Evolutionary conservation across 148 eudicot genomes (phyloP).

Genomic region (Rheum nobile): DNA sequence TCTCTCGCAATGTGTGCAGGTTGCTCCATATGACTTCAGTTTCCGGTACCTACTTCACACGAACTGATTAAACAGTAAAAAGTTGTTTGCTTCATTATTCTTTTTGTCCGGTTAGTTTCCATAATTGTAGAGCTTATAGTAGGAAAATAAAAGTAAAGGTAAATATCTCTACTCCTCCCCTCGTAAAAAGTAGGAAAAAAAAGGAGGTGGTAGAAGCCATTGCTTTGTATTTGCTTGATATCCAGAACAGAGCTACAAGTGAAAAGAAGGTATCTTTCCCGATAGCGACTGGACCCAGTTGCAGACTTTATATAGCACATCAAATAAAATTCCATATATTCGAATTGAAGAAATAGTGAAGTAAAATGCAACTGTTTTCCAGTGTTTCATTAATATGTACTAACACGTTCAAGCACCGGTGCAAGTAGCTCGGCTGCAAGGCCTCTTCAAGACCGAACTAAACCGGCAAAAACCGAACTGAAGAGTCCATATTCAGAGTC

Average conservation of each 20-base stretch:
- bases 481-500: too few species aligned
- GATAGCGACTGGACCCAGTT: not conserved
- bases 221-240: not conserved
- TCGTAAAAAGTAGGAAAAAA: not conserved
- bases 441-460: too few species aligned
- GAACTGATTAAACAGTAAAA: not conserved
- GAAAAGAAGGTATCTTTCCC: not conserved
- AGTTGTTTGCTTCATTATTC: not conserved
- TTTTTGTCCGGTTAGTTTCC: not conserved
- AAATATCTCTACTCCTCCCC: not conserved
- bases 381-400: not conserved
- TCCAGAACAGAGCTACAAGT: not conserved
- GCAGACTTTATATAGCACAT: not conserved
- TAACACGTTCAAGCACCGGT: too few species aligned
- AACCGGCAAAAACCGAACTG: too few species aligned
- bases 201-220: not conserved
- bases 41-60: slow-evolving; percentile 72
- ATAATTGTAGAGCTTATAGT: not conserved
- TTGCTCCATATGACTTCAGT: slow-evolving; percentile 67
- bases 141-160: not conserved
- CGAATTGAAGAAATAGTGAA: not conserved
- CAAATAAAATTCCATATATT: not conserved
- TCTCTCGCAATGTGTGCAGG: slow-evolving; percentile 37
- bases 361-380: not conserved
- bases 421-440: too few species aligned